Base-by-base conservation (phyloP, 1,284 basidiomycete species). In the Rhodotorula sp. region DNA sequence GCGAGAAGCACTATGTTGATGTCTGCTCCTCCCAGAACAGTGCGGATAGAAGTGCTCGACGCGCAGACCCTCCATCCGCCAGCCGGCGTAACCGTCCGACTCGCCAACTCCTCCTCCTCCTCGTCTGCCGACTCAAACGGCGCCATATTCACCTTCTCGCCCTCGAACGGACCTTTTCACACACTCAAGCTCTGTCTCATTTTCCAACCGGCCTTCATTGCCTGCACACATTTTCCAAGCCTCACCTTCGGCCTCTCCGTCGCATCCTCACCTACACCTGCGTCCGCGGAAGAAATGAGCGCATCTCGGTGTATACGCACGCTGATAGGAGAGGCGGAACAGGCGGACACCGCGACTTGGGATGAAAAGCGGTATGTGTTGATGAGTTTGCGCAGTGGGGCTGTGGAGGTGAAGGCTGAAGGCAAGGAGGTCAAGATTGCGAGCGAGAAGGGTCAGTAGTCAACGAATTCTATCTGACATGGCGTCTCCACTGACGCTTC, bases 161-260 rank as follows among this genome's bases (percentile, higher is more conserved):
- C 71, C 10, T 22, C 34, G 2, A 69, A 67, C 6, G 71, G 69
- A 4, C 69, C 66, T 7, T 64, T 70, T 37, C 62, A 67, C 57
- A 20, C 52, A 8, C 55, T 71, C 40, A 64, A 51, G 47, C 24
- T 59, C 5, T 44, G 37, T 3, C 1, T 73, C 4, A 55, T 44
- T 31, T 56, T 64, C 28, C 5, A 15, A 4, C 5, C 48, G 0
- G 1, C 52, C 8, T 54, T 60, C 2, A 0, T 53, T 11, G 22
- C 47, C 4, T 18, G 2, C 0, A 9, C 8, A 10, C 16, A 15
- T 6, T 50, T 56, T 2, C 37, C 48, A 6, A 6, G 16, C 22
- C 28, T 68, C 8, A n/a, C 51, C 34, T 66, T 73, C 40, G 53
- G 59, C 22, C 60, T 73, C 15, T 58, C 63, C 16, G 60, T 62